Percentiles rank a stretch among this genome's conserved stretches.
Conservation (phyloP, 2,329 filamentous ascomycete genomes). For the Hypomyces perniciosus region DNA sequence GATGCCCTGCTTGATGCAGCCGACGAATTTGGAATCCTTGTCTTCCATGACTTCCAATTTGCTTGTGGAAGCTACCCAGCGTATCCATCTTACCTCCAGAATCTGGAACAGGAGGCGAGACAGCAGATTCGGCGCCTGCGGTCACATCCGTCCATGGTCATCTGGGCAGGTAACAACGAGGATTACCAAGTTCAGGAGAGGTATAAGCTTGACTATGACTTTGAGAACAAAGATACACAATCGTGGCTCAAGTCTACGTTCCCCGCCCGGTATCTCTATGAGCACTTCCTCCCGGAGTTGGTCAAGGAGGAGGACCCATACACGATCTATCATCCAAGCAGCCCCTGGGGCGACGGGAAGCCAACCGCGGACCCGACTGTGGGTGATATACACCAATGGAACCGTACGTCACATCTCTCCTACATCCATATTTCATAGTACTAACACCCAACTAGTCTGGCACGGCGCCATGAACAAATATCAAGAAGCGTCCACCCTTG, state of each 20-base stretch:
- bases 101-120: constrained; percentile 53
- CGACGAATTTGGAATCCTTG: constrained; percentile 61
- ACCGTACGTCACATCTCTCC: constrained; percentile 13
- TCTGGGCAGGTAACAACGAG: constrained; percentile 81
- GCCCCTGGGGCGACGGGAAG: constrained; percentile 59
- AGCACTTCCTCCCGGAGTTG: constrained; percentile 64
- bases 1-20: constrained; percentile 58
- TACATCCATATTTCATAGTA: background rate
- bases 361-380: constrained; percentile 59
- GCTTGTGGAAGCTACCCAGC: constrained; percentile 61
- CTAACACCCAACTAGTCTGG: constrained; percentile 49
- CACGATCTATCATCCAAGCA: constrained; percentile 66
- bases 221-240: constrained; percentile 63
- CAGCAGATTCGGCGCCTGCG: constrained; percentile 56
- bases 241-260: constrained; percentile 74
- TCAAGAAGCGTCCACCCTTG: constrained; percentile 64
- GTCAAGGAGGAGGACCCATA: constrained; percentile 55
- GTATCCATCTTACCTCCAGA: constrained; percentile 51
- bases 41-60: constrained; percentile 72
- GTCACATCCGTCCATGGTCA: constrained; percentile 60
- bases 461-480: constrained; percentile 66
- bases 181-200: constrained; percentile 71
- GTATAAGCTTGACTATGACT: constrained; percentile 63
- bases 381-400: constrained; percentile 77
- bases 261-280: constrained; percentile 74